These are phyloP conservation scores for Capronia coronata DNA, from an alignment of 2,329 filamentous ascomycete genomes.

Conservation along the genomic window DNA sequence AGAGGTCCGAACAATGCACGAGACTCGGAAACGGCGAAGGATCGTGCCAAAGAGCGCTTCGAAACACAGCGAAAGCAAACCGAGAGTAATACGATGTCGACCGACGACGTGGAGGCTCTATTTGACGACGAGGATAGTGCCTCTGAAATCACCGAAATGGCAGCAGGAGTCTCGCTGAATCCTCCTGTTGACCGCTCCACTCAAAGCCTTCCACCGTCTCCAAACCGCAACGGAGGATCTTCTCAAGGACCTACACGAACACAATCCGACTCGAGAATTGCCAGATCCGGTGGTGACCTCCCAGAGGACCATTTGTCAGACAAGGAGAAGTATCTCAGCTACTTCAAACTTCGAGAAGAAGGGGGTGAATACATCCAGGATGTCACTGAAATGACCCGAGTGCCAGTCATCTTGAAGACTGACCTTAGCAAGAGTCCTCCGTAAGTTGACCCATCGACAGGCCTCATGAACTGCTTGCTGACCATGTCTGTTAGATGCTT, in stretches of 20 bases:
- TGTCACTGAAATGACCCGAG: slow-evolving; percentile 92
- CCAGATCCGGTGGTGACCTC: slow-evolving; percentile 58
- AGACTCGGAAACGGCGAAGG: slow-evolving; percentile 74
- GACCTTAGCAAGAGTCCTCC: slow-evolving; percentile 98
- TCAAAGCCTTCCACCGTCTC: slow-evolving; percentile 90
- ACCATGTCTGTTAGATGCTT: slow-evolving; percentile 39
- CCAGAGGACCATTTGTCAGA: slow-evolving; percentile 75
- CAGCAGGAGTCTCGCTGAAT: slow-evolving; percentile 80
- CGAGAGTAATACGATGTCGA: slow-evolving; percentile 88
- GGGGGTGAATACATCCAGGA: slow-evolving; percentile 96
- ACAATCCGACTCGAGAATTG: slow-evolving; percentile 88
- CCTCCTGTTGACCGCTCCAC: slow-evolving; percentile 70
- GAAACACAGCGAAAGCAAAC: slow-evolving; percentile 89
- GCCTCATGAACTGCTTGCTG: slow-evolving; percentile 21
- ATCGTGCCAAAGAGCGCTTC: slow-evolving; percentile 76
- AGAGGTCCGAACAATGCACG: slow-evolving; percentile 68
- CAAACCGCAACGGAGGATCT: slow-evolving; percentile 64
- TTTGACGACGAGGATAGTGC: slow-evolving; percentile 89
- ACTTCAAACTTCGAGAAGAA: slow-evolving; percentile 86
- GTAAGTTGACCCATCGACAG: slow-evolving; percentile 56
- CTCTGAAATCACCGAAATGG: slow-evolving; percentile 82
- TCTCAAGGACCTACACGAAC: slow-evolving; percentile 72
- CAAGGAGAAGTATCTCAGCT: slow-evolving; percentile 91
- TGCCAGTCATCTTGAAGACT: slow-evolving; percentile 97
- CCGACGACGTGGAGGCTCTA: slow-evolving; percentile 87